Evolutionary conservation across 2,329 filamentous ascomycete species (phyloP).

Genomic region (Phoma sp.): DNA sequence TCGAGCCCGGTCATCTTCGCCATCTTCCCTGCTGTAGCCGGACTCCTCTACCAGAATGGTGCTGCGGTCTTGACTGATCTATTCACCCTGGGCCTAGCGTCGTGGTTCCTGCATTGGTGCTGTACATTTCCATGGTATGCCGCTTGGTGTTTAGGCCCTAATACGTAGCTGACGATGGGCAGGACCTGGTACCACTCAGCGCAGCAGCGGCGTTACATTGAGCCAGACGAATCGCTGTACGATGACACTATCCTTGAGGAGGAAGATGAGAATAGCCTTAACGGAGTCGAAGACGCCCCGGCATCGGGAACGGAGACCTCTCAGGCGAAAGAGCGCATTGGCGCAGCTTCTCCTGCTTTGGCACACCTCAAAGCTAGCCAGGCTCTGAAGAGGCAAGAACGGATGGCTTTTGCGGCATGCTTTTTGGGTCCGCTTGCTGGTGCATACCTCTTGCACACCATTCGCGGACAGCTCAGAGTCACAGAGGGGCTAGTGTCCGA

Average conservation of each 20-base stretch:
- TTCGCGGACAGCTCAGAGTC: constrained; percentile 80
- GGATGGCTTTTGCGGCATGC: constrained; percentile 75
- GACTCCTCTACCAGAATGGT: constrained; percentile 83
- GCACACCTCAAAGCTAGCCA: constrained; percentile 52
- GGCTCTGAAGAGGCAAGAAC: constrained; percentile 77
- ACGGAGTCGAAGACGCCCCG: constrained; percentile 16
- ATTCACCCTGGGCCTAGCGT: constrained; percentile 77
- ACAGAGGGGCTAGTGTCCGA: constrained; percentile 89
- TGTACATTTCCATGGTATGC: constrained; percentile 84
- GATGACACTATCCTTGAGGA: constrained; percentile 37
- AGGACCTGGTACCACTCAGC: constrained; percentile 62
- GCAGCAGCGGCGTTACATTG: constrained; percentile 45
- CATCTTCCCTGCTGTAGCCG: constrained; percentile 83
- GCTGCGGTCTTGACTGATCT: constrained; percentile 83
- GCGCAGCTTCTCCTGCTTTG: constrained; percentile 9
- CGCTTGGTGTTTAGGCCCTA: constrained; percentile 27
- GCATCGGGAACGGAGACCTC: constrained; percentile 15
- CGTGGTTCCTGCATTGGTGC: constrained; percentile 90
- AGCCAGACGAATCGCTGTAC: constrained; percentile 22
- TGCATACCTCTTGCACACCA: constrained; percentile 82
- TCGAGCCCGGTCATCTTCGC: constrained; percentile 83
- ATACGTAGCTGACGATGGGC: constrained; percentile 8
- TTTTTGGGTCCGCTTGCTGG: constrained; percentile 79
- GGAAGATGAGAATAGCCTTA: constrained; percentile 35
- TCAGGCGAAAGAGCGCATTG: constrained; percentile 5